Percentiles rank a stretch among this genome's conserved stretches.
Evolutionary conservation across 352 stramenopile genomes (phyloP).

Genomic region (Blastocystis sp.): DNA sequence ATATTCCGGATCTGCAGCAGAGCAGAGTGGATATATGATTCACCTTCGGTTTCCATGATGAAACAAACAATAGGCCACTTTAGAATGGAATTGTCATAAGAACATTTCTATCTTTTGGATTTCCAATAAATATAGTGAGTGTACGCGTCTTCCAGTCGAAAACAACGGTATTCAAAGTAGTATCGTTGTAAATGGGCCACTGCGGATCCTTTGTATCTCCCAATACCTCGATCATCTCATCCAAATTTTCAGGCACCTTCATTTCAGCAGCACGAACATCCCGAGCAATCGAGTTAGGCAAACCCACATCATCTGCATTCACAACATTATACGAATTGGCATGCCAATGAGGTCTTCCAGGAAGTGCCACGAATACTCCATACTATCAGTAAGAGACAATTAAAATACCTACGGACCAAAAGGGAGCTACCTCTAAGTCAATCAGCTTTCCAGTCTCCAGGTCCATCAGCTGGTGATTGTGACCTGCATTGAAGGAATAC

Average conservation of each 20-base stretch:
- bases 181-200: slow-evolving; percentile 62
- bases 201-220: slow-evolving; percentile 51
- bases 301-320: slow-evolving; percentile 47
- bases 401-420: background rate
- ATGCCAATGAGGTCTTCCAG: slow-evolving; percentile 50
- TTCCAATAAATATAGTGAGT: slow-evolving; percentile 52
- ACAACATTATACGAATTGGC: slow-evolving; percentile 60
- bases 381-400: slow-evolving; percentile 1
- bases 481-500: slow-evolving; percentile 41
- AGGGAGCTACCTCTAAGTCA: slow-evolving; percentile 55
- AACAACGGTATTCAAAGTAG: slow-evolving; percentile 54
- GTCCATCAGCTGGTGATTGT: slow-evolving; percentile 61
- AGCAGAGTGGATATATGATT: background rate
- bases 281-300: slow-evolving; percentile 36
- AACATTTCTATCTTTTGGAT: slow-evolving; percentile 53
- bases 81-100: slow-evolving; percentile 47
- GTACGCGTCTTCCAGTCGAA: slow-evolving; percentile 55
- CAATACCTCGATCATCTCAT: slow-evolving; percentile 60
- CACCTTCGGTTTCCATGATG: background rate
- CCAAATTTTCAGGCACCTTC: slow-evolving; percentile 46
- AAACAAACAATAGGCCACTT: background rate
- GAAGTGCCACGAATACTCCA: slow-evolving; percentile 42
- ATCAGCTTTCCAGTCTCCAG: slow-evolving; percentile 19
- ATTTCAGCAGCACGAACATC: slow-evolving; percentile 55
- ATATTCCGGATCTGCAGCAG: background rate